Evolutionary conservation across 495 filamentous ascomycete genomes (phyloP), one percentile per base, ranked within the genome.

Genomic region (Aspergillus cavernicola): DNA sequence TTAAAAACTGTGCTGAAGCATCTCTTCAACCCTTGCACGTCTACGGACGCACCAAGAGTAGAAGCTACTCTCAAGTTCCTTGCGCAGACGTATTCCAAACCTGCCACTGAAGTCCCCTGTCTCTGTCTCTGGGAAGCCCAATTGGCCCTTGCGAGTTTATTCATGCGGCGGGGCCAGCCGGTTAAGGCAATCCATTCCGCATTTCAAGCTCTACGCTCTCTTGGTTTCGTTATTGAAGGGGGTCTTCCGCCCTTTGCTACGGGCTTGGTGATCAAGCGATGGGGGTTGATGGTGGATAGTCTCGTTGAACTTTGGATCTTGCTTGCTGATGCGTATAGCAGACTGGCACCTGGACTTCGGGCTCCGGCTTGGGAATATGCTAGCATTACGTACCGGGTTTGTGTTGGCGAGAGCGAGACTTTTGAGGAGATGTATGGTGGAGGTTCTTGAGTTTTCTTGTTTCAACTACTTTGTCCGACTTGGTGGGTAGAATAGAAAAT

Each of bases 161-260:
- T 68, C 20, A 38, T 37, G 4, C 4, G 22, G 13, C 40, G 36
- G 9, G 13, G 41, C 0, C 16, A 59, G 24, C 38, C 36, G 0
- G 26, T 13, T 1, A 66, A 71, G 24, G 67, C 58, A 4, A 47
- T 76, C 7, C 46, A 62, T 26, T 58, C 58, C 24, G 55, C 52
- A 16, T 13, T 77, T 10, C 68, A 47, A 40, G 50, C 54, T 9
- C 44, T 80, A 4, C 61, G 66, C 36, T 59, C 66, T n/a, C 60
- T 76, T 16, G 74, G 76, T 8, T 79, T 53, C 53, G 59, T 69
- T 6, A 64, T 80, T 37, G 59, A 68, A 16, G 73, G 69, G 6
- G 66, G 64, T 7, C 47, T 57, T 3, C 4, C 55, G 19, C 50
- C 60, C 6, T 37, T 48, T 37, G 23, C n/a, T 11, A 12, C 59